phyloP scores from a whole-genome alignment of 1,139 yeast genomes.

The Geotrichum australiense region DNA sequence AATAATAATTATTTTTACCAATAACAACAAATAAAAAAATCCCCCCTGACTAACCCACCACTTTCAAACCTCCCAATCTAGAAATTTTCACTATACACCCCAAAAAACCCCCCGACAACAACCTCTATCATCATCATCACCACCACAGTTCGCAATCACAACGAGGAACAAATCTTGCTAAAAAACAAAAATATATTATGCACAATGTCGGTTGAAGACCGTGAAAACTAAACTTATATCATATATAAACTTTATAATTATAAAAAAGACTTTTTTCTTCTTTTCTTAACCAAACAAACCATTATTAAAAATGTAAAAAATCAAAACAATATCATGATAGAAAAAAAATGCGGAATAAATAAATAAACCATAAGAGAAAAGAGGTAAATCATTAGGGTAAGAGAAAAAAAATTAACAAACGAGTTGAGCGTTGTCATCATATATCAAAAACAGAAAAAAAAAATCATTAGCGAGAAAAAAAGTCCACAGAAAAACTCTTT shows the following conservation, averaged over 20 bases:
- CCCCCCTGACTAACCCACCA: too few species aligned
- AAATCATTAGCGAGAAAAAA: conserved; percentile 14
- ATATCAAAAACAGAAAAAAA: conserved; percentile 9
- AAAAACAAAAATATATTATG: conserved; percentile 11
- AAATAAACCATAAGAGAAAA: conserved; percentile 10
- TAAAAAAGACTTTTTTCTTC: conserved; percentile 2
- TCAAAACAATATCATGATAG: neutral
- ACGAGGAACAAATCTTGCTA: too few species aligned
- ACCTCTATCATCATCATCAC: too few species aligned
- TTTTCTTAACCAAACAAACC: too few species aligned
- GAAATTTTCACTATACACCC: too few species aligned
- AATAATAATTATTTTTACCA: too few species aligned
- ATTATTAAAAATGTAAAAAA: neutral
- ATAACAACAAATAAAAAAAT: too few species aligned
- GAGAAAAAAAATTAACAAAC: too few species aligned
- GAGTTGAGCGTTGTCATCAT: conserved; percentile 19
- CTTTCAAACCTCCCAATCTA: too few species aligned
- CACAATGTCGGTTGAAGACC: conserved; percentile 20
- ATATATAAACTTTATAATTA: conserved; percentile 12
- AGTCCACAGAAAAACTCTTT: conserved; percentile 31
- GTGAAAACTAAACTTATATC: conserved; percentile 18
- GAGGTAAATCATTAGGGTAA: conserved; percentile 16
- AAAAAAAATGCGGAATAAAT: conserved; percentile 13
- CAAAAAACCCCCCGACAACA: too few species aligned
- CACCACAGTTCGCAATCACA: too few species aligned